Base-by-base conservation (phyloP, 208 protist genomes). In the Acanthamoeba royreba region DNA sequence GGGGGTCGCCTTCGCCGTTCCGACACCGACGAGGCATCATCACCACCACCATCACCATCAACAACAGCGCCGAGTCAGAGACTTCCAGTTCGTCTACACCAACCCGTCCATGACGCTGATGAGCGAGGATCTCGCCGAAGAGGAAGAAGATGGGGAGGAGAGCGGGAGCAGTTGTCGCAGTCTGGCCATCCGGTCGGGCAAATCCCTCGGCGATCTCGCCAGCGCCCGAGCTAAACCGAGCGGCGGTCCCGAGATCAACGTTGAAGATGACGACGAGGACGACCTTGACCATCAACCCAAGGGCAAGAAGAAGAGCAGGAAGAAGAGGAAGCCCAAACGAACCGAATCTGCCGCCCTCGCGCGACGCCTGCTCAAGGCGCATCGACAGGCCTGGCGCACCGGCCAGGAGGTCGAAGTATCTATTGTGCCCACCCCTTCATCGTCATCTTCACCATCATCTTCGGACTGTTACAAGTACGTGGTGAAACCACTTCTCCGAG, bases 1-100 rank as follows among this genome's bases (percentile, higher is more conserved):
- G 9, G 74, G 74, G 74, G 74, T 85, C 43, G 74, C 74, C n/a
- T 85, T 85, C 25, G 74, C 74, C n/a, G 74, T 85, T 40, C 74
- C 74, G n/a, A 28, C 53, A 11, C 19, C 9, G 43, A 52, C 72
- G 40, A 81, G 49, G 31, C 63, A 45, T 77, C 35, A 45, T 9
- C 55, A 31, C 28, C n/a, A 77, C 28, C 1, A 40, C 4, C n/a
- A 17, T 46, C 7, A 17, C 17, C 25, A 7, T 22, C 7, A 4
- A 13, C 40, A 77, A 5, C n/a, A 45, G n/a, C 74, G 74, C 31
- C 22, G 38, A 35, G 43, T 45, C 42, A 85, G 53, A 33, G 74
- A 85, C 43, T 85, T 85, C 22, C 74, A 45, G 3, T 85, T 85
- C 43, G 74, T 85, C 74, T 85, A 85, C 74, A 35, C 53, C 17